Conservation (phyloP, 768 basidiomycete genomes). For the Lactarius trivialis region DNA sequence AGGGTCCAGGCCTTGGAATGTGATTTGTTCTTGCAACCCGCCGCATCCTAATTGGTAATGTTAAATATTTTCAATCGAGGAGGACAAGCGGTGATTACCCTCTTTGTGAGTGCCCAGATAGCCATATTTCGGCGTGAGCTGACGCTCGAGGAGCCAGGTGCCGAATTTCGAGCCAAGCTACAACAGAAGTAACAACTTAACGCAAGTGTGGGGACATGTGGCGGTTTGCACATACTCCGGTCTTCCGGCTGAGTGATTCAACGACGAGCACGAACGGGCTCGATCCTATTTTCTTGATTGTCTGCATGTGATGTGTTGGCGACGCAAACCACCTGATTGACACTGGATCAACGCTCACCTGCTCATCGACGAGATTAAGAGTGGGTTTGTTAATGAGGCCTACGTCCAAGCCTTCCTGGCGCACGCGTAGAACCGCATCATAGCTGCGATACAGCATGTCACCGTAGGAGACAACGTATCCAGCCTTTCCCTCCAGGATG, state of each 20-base stretch:
- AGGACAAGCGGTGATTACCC: constrained; percentile 25
- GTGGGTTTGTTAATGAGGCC: constrained; percentile 85
- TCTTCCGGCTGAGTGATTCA: constrained; percentile 85
- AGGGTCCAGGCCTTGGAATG: constrained; percentile 72
- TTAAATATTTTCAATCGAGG: background rate
- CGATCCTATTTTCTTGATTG: constrained; percentile 61
- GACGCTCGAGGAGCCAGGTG: constrained; percentile 80
- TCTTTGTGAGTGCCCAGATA: constrained; percentile 80
- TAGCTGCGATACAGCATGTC: constrained; percentile 81
- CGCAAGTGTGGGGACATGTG: background rate
- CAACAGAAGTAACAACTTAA: background rate
- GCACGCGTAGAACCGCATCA: constrained; percentile 73
- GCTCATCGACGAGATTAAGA: constrained; percentile 77
- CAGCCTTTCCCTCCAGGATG: constrained; percentile 67
- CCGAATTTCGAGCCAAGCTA: constrained; percentile 77
- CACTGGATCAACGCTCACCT: constrained; percentile 35
- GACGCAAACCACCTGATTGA: background rate
- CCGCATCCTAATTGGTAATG: constrained; percentile 42
- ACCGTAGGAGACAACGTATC: constrained; percentile 81
- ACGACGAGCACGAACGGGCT: constrained; percentile 78
- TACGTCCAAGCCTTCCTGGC: constrained; percentile 68
- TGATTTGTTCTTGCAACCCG: constrained; percentile 81
- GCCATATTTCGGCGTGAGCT: constrained; percentile 70
- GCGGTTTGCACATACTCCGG: constrained; percentile 42
- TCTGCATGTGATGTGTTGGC: constrained; percentile 30